Conservation (phyloP, 331 rosid genomes). For the Rosa hybrid region DNA sequence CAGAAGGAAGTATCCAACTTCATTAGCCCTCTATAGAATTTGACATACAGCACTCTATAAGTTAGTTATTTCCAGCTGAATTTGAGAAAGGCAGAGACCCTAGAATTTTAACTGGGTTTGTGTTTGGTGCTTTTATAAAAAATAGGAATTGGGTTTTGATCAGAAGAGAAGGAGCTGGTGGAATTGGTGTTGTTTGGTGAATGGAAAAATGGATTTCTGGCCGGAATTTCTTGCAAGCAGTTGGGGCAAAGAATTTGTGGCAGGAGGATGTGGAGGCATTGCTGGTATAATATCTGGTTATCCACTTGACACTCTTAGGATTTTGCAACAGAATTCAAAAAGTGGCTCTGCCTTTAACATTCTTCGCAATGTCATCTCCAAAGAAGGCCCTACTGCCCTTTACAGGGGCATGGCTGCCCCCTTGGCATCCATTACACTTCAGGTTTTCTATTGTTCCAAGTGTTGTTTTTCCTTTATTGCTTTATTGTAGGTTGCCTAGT, state of each 20-base stretch:
- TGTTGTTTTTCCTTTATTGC: background rate
- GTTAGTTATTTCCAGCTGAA: background rate
- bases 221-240: constrained; percentile 77
- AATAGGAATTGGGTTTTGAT: constrained; percentile 1
- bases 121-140: background rate
- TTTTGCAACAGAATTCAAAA: constrained; percentile 52
- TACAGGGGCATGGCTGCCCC: constrained; percentile 91
- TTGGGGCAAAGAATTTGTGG: constrained; percentile 90
- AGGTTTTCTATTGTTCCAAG: constrained; percentile 40
- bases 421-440: constrained; percentile 78
- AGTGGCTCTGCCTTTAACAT: constrained; percentile 57
- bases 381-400: constrained; percentile 69
- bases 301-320: constrained; percentile 78
- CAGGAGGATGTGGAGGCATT: constrained; percentile 87
- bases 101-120: background rate
- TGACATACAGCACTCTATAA: background rate
- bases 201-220: constrained; percentile 83
- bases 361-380: constrained; percentile 48
- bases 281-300: constrained; percentile 84
- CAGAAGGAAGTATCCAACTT: constrained; percentile 1
- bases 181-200: constrained; percentile 12
- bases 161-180: background rate
- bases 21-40: background rate
- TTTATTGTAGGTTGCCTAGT: background rate
- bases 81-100: background rate